These are phyloP conservation scores for Hura crepitans DNA, from an alignment of 441 rosid species.

Conservation along the genomic window DNA sequence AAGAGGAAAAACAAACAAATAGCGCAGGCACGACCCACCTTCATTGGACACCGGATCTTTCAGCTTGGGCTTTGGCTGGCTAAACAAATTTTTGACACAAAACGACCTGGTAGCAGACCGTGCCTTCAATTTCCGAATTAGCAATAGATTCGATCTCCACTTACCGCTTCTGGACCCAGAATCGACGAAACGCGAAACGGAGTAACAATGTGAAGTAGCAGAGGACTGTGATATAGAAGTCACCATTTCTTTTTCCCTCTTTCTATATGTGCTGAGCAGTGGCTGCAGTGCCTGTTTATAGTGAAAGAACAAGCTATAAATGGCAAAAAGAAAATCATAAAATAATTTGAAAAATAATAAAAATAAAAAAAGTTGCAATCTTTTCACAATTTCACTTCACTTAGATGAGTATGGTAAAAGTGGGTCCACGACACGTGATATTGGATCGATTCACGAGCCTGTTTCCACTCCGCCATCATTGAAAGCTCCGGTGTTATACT, in stretches of 20 bases:
- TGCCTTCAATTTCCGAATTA: constrained; percentile 32
- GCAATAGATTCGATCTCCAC: constrained; percentile 36
- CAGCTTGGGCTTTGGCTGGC: constrained; percentile 40
- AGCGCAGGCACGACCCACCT: constrained; percentile 26
- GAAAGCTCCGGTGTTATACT: neutral
- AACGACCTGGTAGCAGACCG: constrained; percentile 27
- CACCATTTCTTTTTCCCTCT: constrained; percentile 28
- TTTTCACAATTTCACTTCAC: constrained; percentile 9
- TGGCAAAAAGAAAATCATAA: neutral
- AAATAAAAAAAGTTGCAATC: neutral
- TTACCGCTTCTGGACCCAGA: constrained; percentile 22
- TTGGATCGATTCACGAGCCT: constrained; percentile 16
- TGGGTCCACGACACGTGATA: neutral
- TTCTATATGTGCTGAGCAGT: neutral
- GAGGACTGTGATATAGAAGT: constrained; percentile 31
- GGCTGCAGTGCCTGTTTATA: neutral
- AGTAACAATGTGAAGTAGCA: constrained; percentile 29
- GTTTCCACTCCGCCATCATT: constrained; percentile 12
- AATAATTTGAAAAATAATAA: no score
- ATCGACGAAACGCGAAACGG: constrained; percentile 37
- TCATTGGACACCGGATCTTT: constrained; percentile 34
- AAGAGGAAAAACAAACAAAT: neutral
- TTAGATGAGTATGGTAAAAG: neutral
- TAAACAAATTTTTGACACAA: constrained; percentile 41
- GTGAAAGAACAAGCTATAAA: neutral